phyloP scores from a whole-genome alignment of 192 early-diverging fungal species.

The Coemansia guatemalensis region DNA sequence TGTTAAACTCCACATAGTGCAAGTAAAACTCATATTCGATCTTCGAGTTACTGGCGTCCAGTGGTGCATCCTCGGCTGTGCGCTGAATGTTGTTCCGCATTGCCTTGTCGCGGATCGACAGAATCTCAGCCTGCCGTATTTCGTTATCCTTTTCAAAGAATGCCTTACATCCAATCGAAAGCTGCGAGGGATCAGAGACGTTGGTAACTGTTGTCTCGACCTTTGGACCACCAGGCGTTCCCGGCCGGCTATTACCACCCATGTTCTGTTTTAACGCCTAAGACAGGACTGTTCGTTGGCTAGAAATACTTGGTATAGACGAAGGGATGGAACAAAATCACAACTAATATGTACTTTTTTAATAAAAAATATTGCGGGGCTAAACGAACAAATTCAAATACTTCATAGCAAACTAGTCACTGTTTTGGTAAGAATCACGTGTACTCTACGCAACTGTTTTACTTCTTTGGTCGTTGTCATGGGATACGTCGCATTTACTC shows the following conservation, averaged over 20 bases:
- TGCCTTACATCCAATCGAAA: slow-evolving; percentile 62
- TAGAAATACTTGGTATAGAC: not conserved
- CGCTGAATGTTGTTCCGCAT: slow-evolving; percentile 49
- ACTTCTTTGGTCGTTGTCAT: not conserved
- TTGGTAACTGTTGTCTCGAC: slow-evolving; percentile 21
- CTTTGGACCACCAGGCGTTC: slow-evolving; percentile 38
- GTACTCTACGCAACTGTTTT: not conserved
- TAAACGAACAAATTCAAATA: not conserved
- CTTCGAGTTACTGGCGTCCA: slow-evolving; percentile 23
- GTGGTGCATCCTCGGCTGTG: slow-evolving; percentile 50
- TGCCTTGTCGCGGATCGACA: slow-evolving; percentile 66
- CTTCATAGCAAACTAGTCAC: not conserved
- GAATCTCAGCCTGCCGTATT: slow-evolving; percentile 81
- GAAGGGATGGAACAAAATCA: not conserved
- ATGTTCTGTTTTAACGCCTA: slow-evolving; percentile 2
- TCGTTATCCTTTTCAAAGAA: slow-evolving; percentile 64
- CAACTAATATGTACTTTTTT: not conserved
- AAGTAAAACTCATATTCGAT: slow-evolving; percentile 83
- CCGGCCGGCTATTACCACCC: slow-evolving; percentile 43
- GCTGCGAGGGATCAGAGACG: slow-evolving; percentile 25
- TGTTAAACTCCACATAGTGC: slow-evolving; percentile 97
- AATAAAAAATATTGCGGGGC: not conserved
- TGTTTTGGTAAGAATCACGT: not conserved
- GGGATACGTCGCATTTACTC: too few species aligned
- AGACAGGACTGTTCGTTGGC: too few species aligned